Base-by-base conservation (phyloP, 75 land plant genomes). In the Pinus tabuliformis region DNA sequence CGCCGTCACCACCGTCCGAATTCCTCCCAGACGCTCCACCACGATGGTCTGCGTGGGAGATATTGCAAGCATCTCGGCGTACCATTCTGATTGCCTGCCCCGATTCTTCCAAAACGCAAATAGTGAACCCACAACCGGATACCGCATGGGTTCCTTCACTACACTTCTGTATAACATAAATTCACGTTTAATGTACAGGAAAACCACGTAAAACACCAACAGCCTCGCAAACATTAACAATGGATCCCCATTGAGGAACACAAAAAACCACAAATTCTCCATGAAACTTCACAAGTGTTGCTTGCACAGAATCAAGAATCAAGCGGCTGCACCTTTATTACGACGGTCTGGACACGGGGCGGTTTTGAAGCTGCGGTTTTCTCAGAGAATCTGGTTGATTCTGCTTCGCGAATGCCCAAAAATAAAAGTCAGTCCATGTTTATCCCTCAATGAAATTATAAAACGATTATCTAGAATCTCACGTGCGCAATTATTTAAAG, bases 81-180 rank as follows among this genome's bases (percentile, higher is more conserved):
- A 18, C 91, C 94, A 93, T 8, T 91, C 91, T 15, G 82, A 78
- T 14, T 91, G 75, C 8, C 90, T 78, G 76, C 80, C 70, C 0
- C 77, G 65, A 79, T 92, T 90, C n/a, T 42, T 56, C 56, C 83
- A 36, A 65, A 80, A 86, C 3, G 72, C 72, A 14, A 85, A 85
- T 12, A 86, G 59, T 75, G 45, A 52, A 24, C 87, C 90, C 22
- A 88, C 22, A 0, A 87, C 0, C 0, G 89, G 86, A 78, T 84
- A 87, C 61, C 58, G 21, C 66, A 68, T 78, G 1, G 59, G 78
- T 3, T 45, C 70, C 11, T 66, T 20, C 17, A 63, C 66, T 0
- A 6, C 37, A 37, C 33, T 3, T 15, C 37, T 15, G 2, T 13
- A 28, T 39, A 6, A 5, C 5, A 5, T 39, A 39, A 39, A 39